Base-by-base conservation (phyloP, 2,329 filamentous ascomycete genomes). In the Cytospora piceae region DNA sequence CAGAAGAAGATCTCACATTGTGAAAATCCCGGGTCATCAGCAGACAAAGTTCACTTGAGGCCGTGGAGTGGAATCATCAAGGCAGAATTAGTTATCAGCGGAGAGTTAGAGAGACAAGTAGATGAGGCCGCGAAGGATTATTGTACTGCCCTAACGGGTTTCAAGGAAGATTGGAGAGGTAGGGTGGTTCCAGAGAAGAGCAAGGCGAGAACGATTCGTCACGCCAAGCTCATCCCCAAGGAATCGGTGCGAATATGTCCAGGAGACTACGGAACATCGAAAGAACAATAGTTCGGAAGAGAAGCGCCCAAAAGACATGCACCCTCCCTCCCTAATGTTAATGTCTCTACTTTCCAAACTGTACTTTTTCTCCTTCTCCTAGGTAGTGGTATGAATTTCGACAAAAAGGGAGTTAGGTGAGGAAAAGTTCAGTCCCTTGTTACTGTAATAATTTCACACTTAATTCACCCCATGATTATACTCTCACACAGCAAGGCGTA, bases 181-280 rank as follows among this genome's bases (percentile, higher is more conserved):
- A 54, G 15, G 34, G 34, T 39, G 1, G 20, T 42, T n/a, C 34
- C 4, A 22, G 46, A 27, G 51, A 8, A 46, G 12, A 46, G 22
- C 2, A 22, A 17, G 55, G 34, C 15, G 8, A 42, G 53, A n/a
- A 64, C 27, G 3, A 31, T 6, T 27, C 46, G 34, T 9, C 34
- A 31, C 11, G 53, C 56, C 29, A 57, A 24, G 46, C 15, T 64
- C 14, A 15, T 37, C 17, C 56, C 49, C 8, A 15, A 55, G 15
- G 56, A 64, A 27, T 0, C 49, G 14, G 56, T 64, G 3, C 7
- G 27, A 4, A 34, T 59, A 9, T 49, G 56, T 46, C 34, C 62
- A 12, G 56, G 56, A 6, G 3, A 46, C 14, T 64, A 42, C 8
- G 55, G 49, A 7, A 29, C 20, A 3, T 12, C 46, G 9, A 39